A percentile compares a stretch with the other conserved stretches of the same genome.
Conservation (phyloP, 2,329 filamentous ascomycete species). For the Aspergillus sp. region DNA sequence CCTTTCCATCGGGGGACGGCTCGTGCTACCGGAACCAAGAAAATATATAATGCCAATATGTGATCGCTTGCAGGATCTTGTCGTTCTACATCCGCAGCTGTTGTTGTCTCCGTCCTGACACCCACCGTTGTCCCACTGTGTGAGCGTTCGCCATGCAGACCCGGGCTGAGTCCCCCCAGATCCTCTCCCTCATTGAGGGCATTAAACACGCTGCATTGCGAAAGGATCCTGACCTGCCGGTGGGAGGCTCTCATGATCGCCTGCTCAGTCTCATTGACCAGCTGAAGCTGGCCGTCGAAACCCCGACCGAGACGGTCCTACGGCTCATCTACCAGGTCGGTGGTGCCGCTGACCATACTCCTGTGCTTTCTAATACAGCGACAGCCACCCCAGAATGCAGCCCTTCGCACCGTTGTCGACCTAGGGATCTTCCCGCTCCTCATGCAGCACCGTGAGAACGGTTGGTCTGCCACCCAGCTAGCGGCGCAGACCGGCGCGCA, state of each 20-base stretch:
- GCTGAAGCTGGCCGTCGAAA: constrained; percentile 30
- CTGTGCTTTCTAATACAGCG: no score
- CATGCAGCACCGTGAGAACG: constrained; percentile 14
- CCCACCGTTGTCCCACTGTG: no score
- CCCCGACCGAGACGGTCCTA: constrained; percentile 30
- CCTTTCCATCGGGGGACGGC: no score
- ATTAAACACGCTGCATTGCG: constrained; percentile 14
- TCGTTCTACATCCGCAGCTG: no score
- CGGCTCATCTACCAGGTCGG: constrained; percentile 32
- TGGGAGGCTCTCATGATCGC: constrained; percentile 23
- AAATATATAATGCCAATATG: no score
- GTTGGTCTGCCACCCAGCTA: constrained; percentile 27
- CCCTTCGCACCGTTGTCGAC: constrained; percentile 31
- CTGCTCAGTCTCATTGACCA: constrained; percentile 29
- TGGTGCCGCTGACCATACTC: neutral
- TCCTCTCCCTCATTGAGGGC: constrained; percentile 13
- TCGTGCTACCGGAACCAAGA: no score
- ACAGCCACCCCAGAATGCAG: constrained; percentile 36
- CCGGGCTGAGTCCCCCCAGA: neutral
- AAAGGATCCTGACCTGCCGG: constrained; percentile 14
- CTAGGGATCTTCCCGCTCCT: constrained; percentile 28
- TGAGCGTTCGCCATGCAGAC: constrained; percentile 7
- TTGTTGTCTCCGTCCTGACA: no score
- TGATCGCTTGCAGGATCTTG: no score
- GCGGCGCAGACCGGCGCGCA: constrained; percentile 28